These are phyloP conservation scores for Wallacemonas sp. DNA, from an alignment of 208 protist genomes.

Conservation along the genomic window DNA sequence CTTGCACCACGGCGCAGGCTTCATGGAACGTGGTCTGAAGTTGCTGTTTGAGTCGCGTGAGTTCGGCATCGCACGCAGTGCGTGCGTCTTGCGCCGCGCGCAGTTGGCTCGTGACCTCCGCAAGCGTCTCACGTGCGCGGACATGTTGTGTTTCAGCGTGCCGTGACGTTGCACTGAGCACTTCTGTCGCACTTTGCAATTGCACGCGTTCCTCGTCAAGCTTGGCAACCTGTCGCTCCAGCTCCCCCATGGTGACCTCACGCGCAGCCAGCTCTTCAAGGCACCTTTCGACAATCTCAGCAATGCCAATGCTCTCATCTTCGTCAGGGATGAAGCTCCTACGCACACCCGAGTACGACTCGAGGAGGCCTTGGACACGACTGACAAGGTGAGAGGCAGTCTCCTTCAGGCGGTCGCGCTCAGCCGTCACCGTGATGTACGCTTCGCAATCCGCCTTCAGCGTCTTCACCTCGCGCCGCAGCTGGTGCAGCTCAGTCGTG, in stretches of 20 bases:
- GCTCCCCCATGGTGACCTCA: neutral
- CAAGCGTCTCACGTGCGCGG: neutral
- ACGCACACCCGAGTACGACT: constrained; percentile 12
- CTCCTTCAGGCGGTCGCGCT: constrained; percentile 14
- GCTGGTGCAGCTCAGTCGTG: neutral
- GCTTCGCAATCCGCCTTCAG: neutral
- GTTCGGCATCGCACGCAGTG: constrained; percentile 1
- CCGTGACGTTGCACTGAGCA: neutral
- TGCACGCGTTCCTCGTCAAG: neutral
- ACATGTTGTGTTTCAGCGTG: neutral
- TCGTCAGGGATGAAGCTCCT: constrained; percentile 17
- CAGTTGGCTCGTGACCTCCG: neutral
- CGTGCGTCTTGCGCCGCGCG: neutral
- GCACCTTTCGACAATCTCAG: constrained; percentile 17
- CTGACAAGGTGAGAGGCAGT: constrained; percentile 5
- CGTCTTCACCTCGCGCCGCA: neutral
- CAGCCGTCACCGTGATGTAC: neutral
- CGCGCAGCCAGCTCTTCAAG: constrained; percentile 13
- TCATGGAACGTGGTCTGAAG: constrained; percentile 6
- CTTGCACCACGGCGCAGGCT: constrained; percentile 3
- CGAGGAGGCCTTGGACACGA: constrained; percentile 6
- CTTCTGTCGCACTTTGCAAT: neutral
- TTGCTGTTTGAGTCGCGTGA: constrained; percentile 7
- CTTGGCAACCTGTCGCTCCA: neutral
- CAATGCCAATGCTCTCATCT: constrained; percentile 14